Evolutionary conservation across 768 basidiomycete species (phyloP).

Genomic region (Jaapia argillacea): DNA sequence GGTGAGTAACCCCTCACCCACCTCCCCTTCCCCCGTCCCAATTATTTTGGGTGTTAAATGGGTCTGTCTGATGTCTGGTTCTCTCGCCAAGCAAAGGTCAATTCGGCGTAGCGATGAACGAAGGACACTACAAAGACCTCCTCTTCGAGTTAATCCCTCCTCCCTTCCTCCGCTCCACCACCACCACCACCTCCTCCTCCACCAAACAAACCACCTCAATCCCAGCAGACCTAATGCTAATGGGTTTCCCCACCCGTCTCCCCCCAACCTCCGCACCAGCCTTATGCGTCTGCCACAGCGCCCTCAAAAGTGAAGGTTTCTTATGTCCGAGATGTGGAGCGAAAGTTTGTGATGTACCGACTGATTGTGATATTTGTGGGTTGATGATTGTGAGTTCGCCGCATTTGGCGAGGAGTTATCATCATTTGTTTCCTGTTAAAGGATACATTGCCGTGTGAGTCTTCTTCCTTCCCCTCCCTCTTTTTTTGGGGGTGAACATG

Average conservation of each 20-base stretch:
- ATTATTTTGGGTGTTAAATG: slow-evolving; percentile 1
- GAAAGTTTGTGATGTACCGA: slow-evolving; percentile 96
- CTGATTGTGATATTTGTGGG: slow-evolving; percentile 95
- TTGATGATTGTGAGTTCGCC: slow-evolving; percentile 98
- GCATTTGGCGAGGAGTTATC: slow-evolving; percentile 92
- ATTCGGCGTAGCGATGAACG: slow-evolving; percentile 97
- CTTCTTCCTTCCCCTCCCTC: slow-evolving; percentile 2
- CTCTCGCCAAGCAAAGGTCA: slow-evolving; percentile 45
- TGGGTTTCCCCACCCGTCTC: slow-evolving; percentile 94
- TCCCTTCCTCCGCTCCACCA: slow-evolving; percentile 64
- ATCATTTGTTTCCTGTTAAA: slow-evolving; percentile 92
- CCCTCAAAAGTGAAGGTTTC: slow-evolving; percentile 88
- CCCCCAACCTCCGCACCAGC: slow-evolving; percentile 76
- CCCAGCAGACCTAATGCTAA: slow-evolving; percentile 92
- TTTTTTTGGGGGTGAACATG: slow-evolving; percentile 1
- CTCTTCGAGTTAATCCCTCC: slow-evolving; percentile 94
- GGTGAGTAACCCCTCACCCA: slow-evolving; percentile 46
- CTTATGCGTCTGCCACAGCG: slow-evolving; percentile 89
- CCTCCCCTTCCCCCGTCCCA: neutral
- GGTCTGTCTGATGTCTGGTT: slow-evolving; percentile 1
- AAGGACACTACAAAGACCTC: slow-evolving; percentile 93
- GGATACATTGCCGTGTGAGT: slow-evolving; percentile 76
- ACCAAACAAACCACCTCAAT: slow-evolving; percentile 44
- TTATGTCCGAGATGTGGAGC: slow-evolving; percentile 89
- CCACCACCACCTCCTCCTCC: slow-evolving; percentile 35